phyloP scores from a whole-genome alignment of 305 asterid genomes.

The Fraxinus nigra region DNA sequence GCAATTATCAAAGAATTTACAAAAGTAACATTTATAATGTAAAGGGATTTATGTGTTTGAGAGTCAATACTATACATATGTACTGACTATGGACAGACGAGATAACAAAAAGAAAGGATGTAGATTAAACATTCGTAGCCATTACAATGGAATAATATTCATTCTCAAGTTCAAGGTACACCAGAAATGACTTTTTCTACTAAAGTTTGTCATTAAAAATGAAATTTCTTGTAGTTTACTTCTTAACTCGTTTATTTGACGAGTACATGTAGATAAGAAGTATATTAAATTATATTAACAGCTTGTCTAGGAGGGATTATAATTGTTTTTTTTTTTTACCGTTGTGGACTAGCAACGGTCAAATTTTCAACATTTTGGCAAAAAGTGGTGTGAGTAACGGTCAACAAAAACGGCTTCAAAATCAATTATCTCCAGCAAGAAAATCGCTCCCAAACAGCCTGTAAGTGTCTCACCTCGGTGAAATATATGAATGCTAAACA shows the following conservation, averaged over 20 bases:
- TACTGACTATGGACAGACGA: not conserved
- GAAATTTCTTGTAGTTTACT: too few species aligned
- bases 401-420: too few species aligned
- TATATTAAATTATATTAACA: too few species aligned
- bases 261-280: not conserved
- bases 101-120: not conserved
- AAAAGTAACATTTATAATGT: slow-evolving; percentile 24
- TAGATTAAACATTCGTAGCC: not conserved
- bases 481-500: not conserved
- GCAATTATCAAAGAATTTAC: slow-evolving; percentile 1
- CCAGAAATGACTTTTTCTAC: not conserved
- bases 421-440: too few species aligned
- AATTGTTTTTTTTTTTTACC: too few species aligned
- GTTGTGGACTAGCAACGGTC: too few species aligned
- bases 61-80: not conserved
- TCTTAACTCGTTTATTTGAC: not conserved
- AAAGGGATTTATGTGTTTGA: not conserved
- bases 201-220: not conserved
- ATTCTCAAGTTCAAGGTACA: not conserved
- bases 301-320: too few species aligned
- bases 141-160: not conserved
- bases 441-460: too few species aligned
- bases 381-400: too few species aligned
- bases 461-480: not conserved
- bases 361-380: too few species aligned